Percentiles rank a stretch among this genome's conserved stretches.
Evolutionary conservation across 352 stramenopile genomes (phyloP).

Genomic region (Globisporangium sylvaticum): DNA sequence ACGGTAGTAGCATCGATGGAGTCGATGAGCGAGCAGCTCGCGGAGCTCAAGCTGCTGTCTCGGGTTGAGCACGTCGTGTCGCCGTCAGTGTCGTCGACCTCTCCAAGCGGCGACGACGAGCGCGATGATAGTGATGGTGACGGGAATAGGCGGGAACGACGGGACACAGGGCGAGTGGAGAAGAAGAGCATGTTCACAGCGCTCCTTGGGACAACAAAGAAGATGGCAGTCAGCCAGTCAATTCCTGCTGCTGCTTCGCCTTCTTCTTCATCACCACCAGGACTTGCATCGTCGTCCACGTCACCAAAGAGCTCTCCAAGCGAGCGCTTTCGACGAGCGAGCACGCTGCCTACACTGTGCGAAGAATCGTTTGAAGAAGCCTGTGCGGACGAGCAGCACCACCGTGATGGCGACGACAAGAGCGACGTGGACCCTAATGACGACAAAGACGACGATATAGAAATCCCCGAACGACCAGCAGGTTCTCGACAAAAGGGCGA

Average conservation of each 20-base stretch:
- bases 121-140: neutral
- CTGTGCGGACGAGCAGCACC: neutral
- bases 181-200: constrained; percentile 13
- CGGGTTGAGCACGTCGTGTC: constrained; percentile 25
- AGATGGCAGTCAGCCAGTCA: neutral
- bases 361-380: constrained; percentile 10
- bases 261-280: neutral
- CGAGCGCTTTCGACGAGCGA: constrained; percentile 9
- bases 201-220: constrained; percentile 5
- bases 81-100: neutral
- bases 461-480: neutral
- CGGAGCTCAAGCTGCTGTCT: constrained; percentile 41
- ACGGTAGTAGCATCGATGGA: neutral
- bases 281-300: neutral
- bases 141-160: neutral
- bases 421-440: neutral
- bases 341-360: constrained; percentile 5
- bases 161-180: neutral
- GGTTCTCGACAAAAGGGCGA: neutral
- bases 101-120: neutral
- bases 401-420: neutral
- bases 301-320: neutral
- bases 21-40: constrained; percentile 30
- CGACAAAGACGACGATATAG: neutral
- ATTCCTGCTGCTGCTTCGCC: neutral